These are phyloP conservation scores for Yamadazyma dushanensis DNA, from an alignment of 1,139 yeast species.

Conservation along the genomic window DNA sequence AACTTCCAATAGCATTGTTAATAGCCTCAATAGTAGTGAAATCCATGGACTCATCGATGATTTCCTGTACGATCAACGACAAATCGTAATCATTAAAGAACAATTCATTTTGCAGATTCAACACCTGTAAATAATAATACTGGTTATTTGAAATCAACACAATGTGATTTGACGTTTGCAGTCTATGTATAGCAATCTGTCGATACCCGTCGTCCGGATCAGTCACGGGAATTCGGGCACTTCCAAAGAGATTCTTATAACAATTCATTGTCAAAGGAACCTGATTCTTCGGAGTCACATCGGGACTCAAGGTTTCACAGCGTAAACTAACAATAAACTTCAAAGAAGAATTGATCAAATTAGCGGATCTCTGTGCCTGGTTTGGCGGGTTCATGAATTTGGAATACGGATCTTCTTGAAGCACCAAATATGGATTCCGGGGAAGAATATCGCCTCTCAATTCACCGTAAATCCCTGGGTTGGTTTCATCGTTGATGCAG, in stretches of 20 bases:
- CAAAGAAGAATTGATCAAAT: constrained; percentile 61
- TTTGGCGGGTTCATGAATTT: constrained; percentile 57
- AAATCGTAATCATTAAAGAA: constrained; percentile 60
- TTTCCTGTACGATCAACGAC: constrained; percentile 46
- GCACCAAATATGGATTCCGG: constrained; percentile 68
- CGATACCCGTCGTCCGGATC: constrained; percentile 13
- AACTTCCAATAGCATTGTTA: constrained; percentile 62
- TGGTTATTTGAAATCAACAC: constrained; percentile 58
- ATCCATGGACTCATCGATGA: constrained; percentile 45
- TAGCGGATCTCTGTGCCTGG: constrained; percentile 69
- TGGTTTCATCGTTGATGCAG: constrained; percentile 56
- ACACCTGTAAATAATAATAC: constrained; percentile 60
- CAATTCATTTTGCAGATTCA: constrained; percentile 38
- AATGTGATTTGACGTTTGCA: constrained; percentile 46
- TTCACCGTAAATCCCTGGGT: constrained; percentile 67
- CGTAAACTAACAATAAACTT: constrained; percentile 64
- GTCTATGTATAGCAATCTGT: constrained; percentile 32
- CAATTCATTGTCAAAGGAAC: constrained; percentile 66
- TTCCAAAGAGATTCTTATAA: constrained; percentile 64
- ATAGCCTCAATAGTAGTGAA: constrained; percentile 43
- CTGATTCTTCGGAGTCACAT: constrained; percentile 50
- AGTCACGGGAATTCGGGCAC: constrained; percentile 60
- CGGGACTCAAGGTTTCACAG: constrained; percentile 54
- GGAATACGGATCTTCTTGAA: constrained; percentile 70
- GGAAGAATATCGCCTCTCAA: constrained; percentile 67